Evolutionary conservation across 1,284 basidiomycete genomes (phyloP).

Genomic region (Gymnopus androsaceus): DNA sequence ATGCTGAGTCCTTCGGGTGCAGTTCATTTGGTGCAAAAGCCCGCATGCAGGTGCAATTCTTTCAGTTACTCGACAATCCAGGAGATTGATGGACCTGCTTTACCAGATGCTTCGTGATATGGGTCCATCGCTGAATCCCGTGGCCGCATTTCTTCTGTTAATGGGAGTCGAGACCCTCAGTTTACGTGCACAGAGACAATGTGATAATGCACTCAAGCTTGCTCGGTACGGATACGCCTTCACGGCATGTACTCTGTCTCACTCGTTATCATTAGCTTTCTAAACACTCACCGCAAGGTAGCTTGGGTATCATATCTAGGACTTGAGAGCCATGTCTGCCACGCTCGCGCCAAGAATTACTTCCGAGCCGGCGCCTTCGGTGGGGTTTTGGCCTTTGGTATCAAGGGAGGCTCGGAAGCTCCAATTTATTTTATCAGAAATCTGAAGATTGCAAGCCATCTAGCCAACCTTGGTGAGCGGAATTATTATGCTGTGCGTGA

Average conservation of each 20-base stretch:
- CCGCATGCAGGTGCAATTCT: no score
- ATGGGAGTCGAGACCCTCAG: constrained; percentile 88
- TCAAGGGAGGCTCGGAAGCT: constrained; percentile 72
- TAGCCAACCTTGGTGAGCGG: no score
- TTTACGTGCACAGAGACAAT: constrained; percentile 75
- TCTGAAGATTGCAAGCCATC: no score
- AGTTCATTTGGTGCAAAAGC: no score
- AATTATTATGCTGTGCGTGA: no score
- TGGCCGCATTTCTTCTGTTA: constrained; percentile 78
- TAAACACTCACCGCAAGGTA: constrained; percentile 71
- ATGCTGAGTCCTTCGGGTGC: no score
- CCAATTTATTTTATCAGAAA: no score
- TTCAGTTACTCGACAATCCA: no score
- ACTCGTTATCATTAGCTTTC: constrained; percentile 38
- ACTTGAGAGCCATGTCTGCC: constrained; percentile 61
- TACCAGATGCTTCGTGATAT: constrained; percentile 79
- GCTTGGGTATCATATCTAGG: constrained; percentile 85
- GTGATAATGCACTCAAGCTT: constrained; percentile 72
- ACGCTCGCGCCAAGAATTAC: constrained; percentile 64
- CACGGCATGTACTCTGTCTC: no score
- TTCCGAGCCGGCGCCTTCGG: constrained; percentile 66
- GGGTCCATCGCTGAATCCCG: constrained; percentile 79
- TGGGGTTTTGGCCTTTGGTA: constrained; percentile 83
- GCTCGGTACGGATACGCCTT: constrained; percentile 56
- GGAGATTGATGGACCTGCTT: no score